phyloP scores from a whole-genome alignment of 2,329 filamentous ascomycete species.

The Neofusicoccum ribis region DNA sequence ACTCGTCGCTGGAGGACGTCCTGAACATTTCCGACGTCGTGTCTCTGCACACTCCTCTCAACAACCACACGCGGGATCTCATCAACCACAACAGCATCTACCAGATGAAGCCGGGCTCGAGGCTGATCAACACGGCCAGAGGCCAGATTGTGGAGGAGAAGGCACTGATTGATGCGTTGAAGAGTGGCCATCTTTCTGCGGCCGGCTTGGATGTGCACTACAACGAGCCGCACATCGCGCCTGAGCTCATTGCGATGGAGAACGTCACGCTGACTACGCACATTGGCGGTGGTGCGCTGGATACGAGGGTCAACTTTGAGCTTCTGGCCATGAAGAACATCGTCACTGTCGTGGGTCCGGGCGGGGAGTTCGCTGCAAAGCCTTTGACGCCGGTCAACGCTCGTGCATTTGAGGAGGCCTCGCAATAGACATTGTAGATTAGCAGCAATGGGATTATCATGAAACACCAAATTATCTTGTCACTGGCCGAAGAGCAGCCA shows the following conservation, averaged over 20 bases:
- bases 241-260: conserved; percentile 31
- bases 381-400: conserved; percentile 58
- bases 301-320: conserved; percentile 61
- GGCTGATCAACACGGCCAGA: conserved; percentile 39
- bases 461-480: no score
- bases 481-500: no score
- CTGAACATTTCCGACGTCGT: conserved; percentile 37
- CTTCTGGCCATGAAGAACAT: conserved; percentile 62
- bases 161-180: conserved; percentile 36
- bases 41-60: conserved; percentile 36
- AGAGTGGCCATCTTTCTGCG: conserved; percentile 33
- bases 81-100: conserved; percentile 31
- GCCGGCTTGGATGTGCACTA: conserved; percentile 40
- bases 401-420: conserved; percentile 37
- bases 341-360: conserved; percentile 39
- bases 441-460: no score
- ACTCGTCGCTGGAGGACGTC: conserved; percentile 29
- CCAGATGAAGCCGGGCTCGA: conserved; percentile 28
- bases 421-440: conserved; percentile 26
- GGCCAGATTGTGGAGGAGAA: conserved; percentile 38
- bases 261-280: conserved; percentile 53
- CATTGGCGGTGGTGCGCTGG: conserved; percentile 61
- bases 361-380: conserved; percentile 42
- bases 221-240: conserved; percentile 36
- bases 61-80: conserved; percentile 38